phyloP scores from a whole-genome alignment of 306 rosid species.

The Lathyrus oleraceus region DNA sequence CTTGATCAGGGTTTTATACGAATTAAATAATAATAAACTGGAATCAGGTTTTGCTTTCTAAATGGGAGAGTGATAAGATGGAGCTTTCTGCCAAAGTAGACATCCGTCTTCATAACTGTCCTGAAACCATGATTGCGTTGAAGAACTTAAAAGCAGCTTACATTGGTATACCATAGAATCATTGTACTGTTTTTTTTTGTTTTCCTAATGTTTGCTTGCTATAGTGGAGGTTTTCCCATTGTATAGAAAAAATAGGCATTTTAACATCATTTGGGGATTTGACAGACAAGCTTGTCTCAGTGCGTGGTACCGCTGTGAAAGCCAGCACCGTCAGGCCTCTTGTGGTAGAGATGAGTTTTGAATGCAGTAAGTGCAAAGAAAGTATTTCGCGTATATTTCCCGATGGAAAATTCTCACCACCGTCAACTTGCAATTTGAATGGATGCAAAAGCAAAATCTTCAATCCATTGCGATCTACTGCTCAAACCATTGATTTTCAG shows the following conservation, averaged over 20 bases:
- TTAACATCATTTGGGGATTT: slow-evolving; percentile 30
- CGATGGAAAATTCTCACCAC: slow-evolving; percentile 89
- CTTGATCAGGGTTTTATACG: slow-evolving; percentile 20
- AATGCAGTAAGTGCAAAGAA: slow-evolving; percentile 80
- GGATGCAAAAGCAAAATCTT: slow-evolving; percentile 93
- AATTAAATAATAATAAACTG: slow-evolving; percentile 29
- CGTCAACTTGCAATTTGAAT: slow-evolving; percentile 62
- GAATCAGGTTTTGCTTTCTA: slow-evolving; percentile 59
- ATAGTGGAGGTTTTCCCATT: slow-evolving; percentile 1
- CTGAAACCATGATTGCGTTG: slow-evolving; percentile 77
- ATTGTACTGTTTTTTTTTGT: not conserved
- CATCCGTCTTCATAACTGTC: slow-evolving; percentile 78
- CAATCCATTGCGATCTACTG: slow-evolving; percentile 69
- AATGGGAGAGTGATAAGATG: slow-evolving; percentile 42
- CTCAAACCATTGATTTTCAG: slow-evolving; percentile 81
- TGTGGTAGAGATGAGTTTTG: slow-evolving; percentile 76
- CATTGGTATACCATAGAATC: slow-evolving; percentile 58
- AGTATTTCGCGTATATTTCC: slow-evolving; percentile 63
- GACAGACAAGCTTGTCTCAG: slow-evolving; percentile 87
- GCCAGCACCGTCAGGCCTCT: slow-evolving; percentile 79
- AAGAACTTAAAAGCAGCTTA: slow-evolving; percentile 91
- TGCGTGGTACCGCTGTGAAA: slow-evolving; percentile 90
- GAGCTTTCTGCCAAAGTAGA: slow-evolving; percentile 57
- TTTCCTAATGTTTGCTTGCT: not conserved
- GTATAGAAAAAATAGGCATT: slow-evolving; percentile 14